Base-by-base conservation (phyloP, 495 filamentous ascomycete genomes). In the Penicillium cosmopolitanum region DNA sequence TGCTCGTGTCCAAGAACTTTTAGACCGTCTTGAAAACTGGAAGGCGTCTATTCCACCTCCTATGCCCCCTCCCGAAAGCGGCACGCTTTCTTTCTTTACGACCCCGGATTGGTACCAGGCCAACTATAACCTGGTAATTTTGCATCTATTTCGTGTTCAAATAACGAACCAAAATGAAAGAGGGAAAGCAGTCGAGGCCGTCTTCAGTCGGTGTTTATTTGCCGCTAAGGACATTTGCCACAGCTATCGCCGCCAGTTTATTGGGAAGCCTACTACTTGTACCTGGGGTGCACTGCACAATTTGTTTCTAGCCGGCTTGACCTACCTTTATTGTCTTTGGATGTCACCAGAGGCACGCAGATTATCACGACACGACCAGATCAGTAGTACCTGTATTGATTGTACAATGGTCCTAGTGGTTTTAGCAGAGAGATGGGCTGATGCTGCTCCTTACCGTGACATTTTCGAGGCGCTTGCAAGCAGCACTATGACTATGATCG, bases 241-340 rank as follows among this genome's bases (percentile, higher is more conserved):
- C 3, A 28, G 40, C 4, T 64, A 63, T 46, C 64, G 57, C 15
- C 61, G 58, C 36, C 64, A 56, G 50, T 64, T 56, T 31, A 31
- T 57, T 5, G 56, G 35, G 0, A 44, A 13, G 10, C 38, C 47
- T 4, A 34, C 61, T 21, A 58, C 31, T 5, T 36, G 33, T 42
- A 64, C 61, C 2, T 67, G 64, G 64, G 28, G 47, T 8, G 34
- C 40, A 6, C 34, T 67, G 9, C 61, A 63, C 25, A 28, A 21
- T 10, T 23, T 67, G 9, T 64, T 67, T 44, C 57, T 67, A 11
- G 64, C 53, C 2, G 64, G 64, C 31, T 50, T 67, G 31, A 63
- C 57, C 8, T 64, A 57, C 19, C 48, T 61, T 10, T 50, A 67
- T 44, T 67, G 64, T 43, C 57, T 67, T 11, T 67, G 64, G 64